A percentile compares a stretch with the other conserved stretches of the same genome.
phyloP scores from a whole-genome alignment of 192 early-diverging fungal species.

The Podila epigama region DNA sequence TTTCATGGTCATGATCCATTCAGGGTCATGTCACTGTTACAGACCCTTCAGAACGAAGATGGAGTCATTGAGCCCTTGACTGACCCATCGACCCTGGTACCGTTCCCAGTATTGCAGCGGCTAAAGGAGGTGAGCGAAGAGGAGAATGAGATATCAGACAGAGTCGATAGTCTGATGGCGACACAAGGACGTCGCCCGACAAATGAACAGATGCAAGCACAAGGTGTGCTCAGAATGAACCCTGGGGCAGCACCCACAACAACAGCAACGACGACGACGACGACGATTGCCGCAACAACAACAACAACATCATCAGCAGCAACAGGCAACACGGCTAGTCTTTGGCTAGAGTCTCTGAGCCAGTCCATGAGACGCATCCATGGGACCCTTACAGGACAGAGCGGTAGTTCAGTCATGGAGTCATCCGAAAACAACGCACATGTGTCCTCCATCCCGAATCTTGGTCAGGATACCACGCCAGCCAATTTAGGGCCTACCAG shows the following conservation, averaged over 20 bases:
- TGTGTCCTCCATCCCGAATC: no score
- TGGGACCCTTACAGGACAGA: not conserved
- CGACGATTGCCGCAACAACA: not conserved
- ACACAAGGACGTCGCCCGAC: not conserved
- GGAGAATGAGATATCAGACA: not conserved
- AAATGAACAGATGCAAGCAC: no score
- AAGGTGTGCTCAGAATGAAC: no score
- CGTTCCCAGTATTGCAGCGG: not conserved
- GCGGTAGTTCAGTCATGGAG: no score
- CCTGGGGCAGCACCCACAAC: not conserved
- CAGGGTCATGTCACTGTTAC: constrained; percentile 15
- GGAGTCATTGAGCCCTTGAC: not conserved
- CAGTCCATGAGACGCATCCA: not conserved
- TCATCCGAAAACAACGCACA: no score
- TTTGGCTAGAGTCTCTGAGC: not conserved
- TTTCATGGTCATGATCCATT: constrained; percentile 42
- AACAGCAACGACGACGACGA: not conserved
- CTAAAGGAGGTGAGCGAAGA: not conserved
- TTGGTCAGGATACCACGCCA: no score
- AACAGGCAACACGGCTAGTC: not conserved
- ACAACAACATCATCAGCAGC: not conserved
- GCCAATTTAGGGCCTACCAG: no score
- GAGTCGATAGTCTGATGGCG: not conserved
- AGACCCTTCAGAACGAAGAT: constrained; percentile 16
- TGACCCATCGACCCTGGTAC: not conserved